phyloP scores from a whole-genome alignment of 2,329 filamentous ascomycete species.

The Phyllosticta paracitricarpa region DNA sequence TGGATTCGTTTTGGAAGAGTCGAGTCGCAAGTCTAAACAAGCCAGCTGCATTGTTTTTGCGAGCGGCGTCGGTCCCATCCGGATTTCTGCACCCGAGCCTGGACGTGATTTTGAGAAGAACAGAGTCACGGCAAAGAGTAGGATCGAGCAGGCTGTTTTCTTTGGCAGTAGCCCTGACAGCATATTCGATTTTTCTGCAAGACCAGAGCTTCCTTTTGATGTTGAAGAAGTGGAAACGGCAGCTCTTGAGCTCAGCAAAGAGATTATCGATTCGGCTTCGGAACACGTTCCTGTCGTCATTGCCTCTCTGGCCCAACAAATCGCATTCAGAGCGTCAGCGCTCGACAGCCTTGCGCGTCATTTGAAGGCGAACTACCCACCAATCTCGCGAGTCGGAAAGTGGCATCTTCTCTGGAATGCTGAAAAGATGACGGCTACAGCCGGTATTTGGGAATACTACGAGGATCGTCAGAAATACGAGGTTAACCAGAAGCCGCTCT shows the following conservation, averaged over 20 bases:
- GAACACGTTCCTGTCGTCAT: slow-evolving; percentile 29
- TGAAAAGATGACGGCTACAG: slow-evolving; percentile 77
- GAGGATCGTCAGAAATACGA: slow-evolving; percentile 64
- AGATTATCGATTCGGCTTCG: slow-evolving; percentile 70
- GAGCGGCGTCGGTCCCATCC: slow-evolving; percentile 47
- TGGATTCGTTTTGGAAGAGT: slow-evolving; percentile 39
- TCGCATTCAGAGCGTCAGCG: slow-evolving; percentile 62
- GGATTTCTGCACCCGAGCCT: slow-evolving; percentile 44
- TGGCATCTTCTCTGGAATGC: slow-evolving; percentile 84
- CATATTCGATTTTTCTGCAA: slow-evolving; percentile 73
- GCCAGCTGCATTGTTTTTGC: slow-evolving; percentile 44
- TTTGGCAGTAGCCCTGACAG: slow-evolving; percentile 75
- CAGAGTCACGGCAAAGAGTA: slow-evolving; percentile 69
- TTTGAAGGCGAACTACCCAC: slow-evolving; percentile 52
- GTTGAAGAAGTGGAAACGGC: slow-evolving; percentile 64
- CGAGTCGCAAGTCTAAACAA: slow-evolving; percentile 26
- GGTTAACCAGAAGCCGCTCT: slow-evolving; percentile 57
- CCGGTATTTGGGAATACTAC: slow-evolving; percentile 70
- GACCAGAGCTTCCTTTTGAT: slow-evolving; percentile 56
- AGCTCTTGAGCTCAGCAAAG: slow-evolving; percentile 66
- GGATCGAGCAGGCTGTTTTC: slow-evolving; percentile 90
- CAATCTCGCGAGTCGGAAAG: slow-evolving; percentile 56
- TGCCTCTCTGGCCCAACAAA: slow-evolving; percentile 70
- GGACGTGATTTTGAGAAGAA: slow-evolving; percentile 31
- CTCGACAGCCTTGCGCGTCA: slow-evolving; percentile 66